Base-by-base conservation (phyloP, 306 rosid species). In the Gillenia trifoliata region DNA sequence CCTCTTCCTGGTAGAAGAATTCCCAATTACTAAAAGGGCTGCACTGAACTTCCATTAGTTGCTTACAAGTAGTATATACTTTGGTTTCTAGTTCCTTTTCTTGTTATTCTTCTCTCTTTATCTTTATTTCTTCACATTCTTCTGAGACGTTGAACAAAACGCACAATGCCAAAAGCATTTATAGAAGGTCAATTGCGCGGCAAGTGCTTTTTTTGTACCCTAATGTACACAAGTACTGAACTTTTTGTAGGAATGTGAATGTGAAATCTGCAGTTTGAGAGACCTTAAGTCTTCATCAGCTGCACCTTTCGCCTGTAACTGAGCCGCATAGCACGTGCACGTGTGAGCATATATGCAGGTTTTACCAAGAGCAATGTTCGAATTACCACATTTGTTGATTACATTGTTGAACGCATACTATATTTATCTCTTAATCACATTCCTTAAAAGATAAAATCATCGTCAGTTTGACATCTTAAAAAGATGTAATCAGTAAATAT, bases 31-130 rank as follows among this genome's bases (percentile, higher is more conserved):
- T 55, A 41, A 83, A 78, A 78, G 95, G 86, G 71, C 62, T 73
- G 71, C 93, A 86, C 80, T 86, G 82, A 73, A 83, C 89, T 77
- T 90, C 95, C 98, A 90, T 93, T 76, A 62, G 43, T 43, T n/a
- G 49, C 26, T 30, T 49, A 19, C 5, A n/a, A 73, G 75, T 20
- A 73, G 75, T 20, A 54, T 9, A 3, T 20, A 19, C 28, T 56
- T 73, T 23, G 55, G 71, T 54, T 41, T 74, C 68, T 59, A 73
- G 76, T 75, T 57, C 33, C 75, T 73, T 76, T 71, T 38, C 13
- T 41, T 8, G 6, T 47, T 26, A n/a, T 6, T 81, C 47, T 81
- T 75, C 59, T 55, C 73, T 78, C 49, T 62, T n/a, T n/a, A n/a
- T n/a, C n/a, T n/a, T n/a, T n/a, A n/a, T n/a, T n/a, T n/a, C n/a